These are phyloP conservation scores for Vickermania spadyakhi DNA, from an alignment of 208 protist genomes.

Conservation along the genomic window DNA sequence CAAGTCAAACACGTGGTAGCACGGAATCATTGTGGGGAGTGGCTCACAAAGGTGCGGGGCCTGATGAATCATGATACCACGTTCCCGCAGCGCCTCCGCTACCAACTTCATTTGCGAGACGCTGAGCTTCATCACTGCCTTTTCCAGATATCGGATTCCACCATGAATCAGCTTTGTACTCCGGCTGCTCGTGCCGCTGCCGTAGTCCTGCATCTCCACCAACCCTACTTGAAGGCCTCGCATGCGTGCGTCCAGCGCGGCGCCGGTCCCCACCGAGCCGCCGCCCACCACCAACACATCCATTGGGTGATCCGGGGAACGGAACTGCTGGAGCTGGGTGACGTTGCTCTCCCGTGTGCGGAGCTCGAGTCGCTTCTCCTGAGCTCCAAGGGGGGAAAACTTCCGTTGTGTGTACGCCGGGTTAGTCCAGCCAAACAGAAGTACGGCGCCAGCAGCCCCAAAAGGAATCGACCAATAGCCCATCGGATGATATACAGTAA, in stretches of 20 bases:
- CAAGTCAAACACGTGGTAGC: conserved; percentile 83
- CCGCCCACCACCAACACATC: conserved; percentile 95
- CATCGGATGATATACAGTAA: too few relatives aligned
- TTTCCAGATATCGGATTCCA: conserved; percentile 95
- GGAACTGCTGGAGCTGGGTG: conserved; percentile 25
- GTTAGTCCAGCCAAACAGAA: conserved; percentile 70
- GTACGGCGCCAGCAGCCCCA: conserved; percentile 31
- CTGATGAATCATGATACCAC: conserved; percentile 90
- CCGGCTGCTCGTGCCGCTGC: conserved; percentile 90
- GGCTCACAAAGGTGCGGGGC: conserved; percentile 89
- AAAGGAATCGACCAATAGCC: conserved; percentile 23
- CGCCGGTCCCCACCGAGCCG: conserved; percentile 90
- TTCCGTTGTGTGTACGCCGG: conserved; percentile 68
- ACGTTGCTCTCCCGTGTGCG: conserved; percentile 57
- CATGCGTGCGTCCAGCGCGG: conserved; percentile 90
- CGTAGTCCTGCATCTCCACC: conserved; percentile 95
- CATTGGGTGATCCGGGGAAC: conserved; percentile 48
- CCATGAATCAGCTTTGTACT: conserved; percentile 97
- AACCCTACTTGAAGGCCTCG: conserved; percentile 90
- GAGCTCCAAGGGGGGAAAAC: conserved; percentile 34
- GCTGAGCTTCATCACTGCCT: conserved; percentile 80
- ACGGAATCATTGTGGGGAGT: conserved; percentile 90
- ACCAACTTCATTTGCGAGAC: conserved; percentile 86
- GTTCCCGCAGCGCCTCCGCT: conserved; percentile 86
- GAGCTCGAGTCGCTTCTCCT: conserved; percentile 24